Evolutionary conservation across 2,329 filamentous ascomycete species (phyloP).

Genomic region (Exophiala dermatitidis): DNA sequence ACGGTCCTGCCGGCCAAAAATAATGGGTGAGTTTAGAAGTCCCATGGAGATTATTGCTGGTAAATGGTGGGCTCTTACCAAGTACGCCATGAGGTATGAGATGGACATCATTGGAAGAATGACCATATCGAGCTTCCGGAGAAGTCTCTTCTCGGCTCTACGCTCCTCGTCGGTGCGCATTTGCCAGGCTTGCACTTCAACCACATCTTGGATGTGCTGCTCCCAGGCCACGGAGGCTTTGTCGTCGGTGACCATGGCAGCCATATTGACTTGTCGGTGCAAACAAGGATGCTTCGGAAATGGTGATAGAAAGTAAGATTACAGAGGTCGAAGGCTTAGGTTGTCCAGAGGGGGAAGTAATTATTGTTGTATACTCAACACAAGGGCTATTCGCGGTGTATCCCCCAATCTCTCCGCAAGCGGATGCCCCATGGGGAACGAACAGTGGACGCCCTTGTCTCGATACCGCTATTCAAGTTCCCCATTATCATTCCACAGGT

Average conservation of each 20-base stretch:
- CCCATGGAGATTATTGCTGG: background rate
- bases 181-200: background rate
- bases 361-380: too few species aligned
- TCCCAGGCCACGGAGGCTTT: background rate
- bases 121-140: constrained; percentile 7
- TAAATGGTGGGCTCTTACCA: constrained; percentile 1
- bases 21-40: background rate
- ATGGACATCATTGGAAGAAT: constrained; percentile 9
- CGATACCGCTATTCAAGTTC: background rate
- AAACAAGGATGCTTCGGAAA: background rate
- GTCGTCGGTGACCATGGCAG: background rate
- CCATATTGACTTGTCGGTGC: background rate
- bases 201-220: constrained; percentile 1
- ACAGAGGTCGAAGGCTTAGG: background rate
- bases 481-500: background rate
- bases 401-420: too few species aligned
- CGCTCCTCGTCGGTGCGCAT: background rate
- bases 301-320: background rate
- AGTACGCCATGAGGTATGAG: constrained; percentile 10
- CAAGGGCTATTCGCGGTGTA: too few species aligned
- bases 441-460: background rate
- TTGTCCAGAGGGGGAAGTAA: too few species aligned
- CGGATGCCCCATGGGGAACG: too few species aligned
- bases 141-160: constrained; percentile 3
- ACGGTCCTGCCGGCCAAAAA: constrained; percentile 2